These are phyloP conservation scores for Radiomyces spectabilis DNA, from an alignment of 192 early-diverging fungal species.

Conservation along the genomic window DNA sequence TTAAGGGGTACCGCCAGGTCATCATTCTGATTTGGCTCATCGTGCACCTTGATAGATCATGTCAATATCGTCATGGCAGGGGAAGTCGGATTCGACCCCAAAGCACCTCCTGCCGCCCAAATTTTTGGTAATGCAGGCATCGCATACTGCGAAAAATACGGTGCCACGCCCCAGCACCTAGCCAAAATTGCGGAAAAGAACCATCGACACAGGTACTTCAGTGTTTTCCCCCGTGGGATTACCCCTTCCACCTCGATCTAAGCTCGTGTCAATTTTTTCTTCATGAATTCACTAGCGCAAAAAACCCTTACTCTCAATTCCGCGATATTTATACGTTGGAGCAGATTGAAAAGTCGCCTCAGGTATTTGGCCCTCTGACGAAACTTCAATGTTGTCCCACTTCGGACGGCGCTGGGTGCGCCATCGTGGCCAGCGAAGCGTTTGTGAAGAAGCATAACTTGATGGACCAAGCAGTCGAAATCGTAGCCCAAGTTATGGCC, in stretches of 20 bases:
- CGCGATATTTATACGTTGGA: constrained; percentile 51
- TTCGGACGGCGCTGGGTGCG: constrained; percentile 63
- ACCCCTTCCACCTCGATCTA: background rate
- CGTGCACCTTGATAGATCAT: constrained; percentile 33
- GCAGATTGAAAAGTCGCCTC: constrained; percentile 51
- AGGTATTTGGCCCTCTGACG: constrained; percentile 64
- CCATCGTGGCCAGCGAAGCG: constrained; percentile 55
- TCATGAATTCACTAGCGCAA: constrained; percentile 24
- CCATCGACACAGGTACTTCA: constrained; percentile 47
- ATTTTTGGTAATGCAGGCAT: constrained; percentile 70
- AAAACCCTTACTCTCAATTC: constrained; percentile 72
- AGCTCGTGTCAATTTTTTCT: constrained; percentile 7
- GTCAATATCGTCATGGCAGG: constrained; percentile 45
- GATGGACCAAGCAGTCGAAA: constrained; percentile 56
- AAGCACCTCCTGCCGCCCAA: constrained; percentile 55
- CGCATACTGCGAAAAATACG: constrained; percentile 60
- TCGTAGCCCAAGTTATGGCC: constrained; percentile 61
- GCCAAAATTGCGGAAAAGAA: constrained; percentile 70
- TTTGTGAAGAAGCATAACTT: constrained; percentile 57
- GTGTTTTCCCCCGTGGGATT: background rate
- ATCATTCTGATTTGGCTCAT: background rate
- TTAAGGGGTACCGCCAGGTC: too few relatives aligned
- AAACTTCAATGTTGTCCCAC: constrained; percentile 73
- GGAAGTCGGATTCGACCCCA: constrained; percentile 43
- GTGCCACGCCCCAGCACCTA: constrained; percentile 46